Conservation (phyloP, 805 yeast genomes). For the Spathaspora arborariae region DNA sequence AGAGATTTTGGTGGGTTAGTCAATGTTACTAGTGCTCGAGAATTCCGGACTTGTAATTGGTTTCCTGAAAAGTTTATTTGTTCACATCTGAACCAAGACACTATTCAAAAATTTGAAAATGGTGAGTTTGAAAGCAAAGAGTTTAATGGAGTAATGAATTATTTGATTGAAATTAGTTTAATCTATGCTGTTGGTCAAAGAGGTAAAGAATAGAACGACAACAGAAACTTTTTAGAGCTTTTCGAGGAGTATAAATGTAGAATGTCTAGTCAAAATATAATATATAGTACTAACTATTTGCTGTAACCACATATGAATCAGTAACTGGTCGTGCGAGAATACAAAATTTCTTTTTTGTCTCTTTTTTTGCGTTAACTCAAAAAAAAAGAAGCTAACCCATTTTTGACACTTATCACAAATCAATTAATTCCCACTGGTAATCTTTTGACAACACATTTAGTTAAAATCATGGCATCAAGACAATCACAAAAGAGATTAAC, state of each 20-base stretch:
- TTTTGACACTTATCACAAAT: neutral
- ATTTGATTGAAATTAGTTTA: slow-evolving; percentile 16
- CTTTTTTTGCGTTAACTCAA: too few species aligned
- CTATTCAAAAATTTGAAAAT: slow-evolving; percentile 10
- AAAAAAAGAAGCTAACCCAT: neutral
- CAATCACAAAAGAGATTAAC: slow-evolving; percentile 52
- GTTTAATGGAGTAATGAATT: slow-evolving; percentile 7
- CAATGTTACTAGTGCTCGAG: slow-evolving; percentile 20
- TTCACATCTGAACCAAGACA: slow-evolving; percentile 18
- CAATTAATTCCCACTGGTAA: neutral
- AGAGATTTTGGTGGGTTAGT: slow-evolving; percentile 16
- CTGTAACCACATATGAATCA: neutral
- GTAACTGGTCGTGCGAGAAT: slow-evolving; percentile 2
- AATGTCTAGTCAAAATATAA: too few species aligned
- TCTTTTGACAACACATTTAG: too few species aligned
- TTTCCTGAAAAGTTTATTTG: slow-evolving; percentile 19
- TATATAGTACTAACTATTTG: too few species aligned
- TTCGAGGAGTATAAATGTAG: too few species aligned
- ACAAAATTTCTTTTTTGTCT: neutral
- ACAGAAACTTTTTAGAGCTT: too few species aligned
- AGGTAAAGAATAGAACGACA: neutral
- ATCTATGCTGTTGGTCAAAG: slow-evolving; percentile 27
- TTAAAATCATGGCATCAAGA: slow-evolving; percentile 34
- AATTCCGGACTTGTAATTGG: slow-evolving; percentile 19
- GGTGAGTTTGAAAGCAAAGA: slow-evolving; percentile 14